Evolutionary conservation across 441 rosid species (phyloP).

Genomic region (Monsonia emarginata): DNA sequence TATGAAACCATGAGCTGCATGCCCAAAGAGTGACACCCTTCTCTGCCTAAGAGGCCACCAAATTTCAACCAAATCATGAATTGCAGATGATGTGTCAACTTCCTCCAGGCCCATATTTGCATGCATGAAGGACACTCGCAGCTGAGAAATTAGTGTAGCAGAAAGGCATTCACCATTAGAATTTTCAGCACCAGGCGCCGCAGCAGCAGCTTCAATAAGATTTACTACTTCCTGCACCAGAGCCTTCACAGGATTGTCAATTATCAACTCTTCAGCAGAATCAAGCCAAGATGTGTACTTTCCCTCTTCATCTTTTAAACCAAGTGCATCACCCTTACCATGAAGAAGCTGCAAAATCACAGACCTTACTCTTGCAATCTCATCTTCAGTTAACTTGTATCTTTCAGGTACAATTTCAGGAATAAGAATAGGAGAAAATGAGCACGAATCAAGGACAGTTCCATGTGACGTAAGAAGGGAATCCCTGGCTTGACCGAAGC

Average conservation of each 20-base stretch:
- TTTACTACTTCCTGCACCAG: constrained; percentile 51
- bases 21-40: constrained; percentile 78
- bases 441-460: constrained; percentile 36
- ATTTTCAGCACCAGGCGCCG: constrained; percentile 61
- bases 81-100: constrained; percentile 30
- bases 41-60: constrained; percentile 91
- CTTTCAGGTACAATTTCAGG: constrained; percentile 59
- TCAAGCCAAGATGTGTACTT: constrained; percentile 25
- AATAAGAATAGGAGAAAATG: constrained; percentile 52
- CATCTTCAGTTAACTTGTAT: constrained; percentile 65
- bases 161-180: constrained; percentile 51
- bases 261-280: constrained; percentile 34
- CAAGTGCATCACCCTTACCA: constrained; percentile 24
- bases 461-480: constrained; percentile 37
- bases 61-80: constrained; percentile 58
- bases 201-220: constrained; percentile 69
- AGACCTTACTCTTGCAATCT: constrained; percentile 43
- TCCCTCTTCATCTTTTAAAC: constrained; percentile 27
- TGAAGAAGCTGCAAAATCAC: constrained; percentile 39
- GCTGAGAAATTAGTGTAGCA: constrained; percentile 53
- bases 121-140: constrained; percentile 34
- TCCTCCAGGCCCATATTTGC: constrained; percentile 38
- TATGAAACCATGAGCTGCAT: constrained; percentile 79
- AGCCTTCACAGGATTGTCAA: constrained; percentile 25
- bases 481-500: constrained; percentile 71